Base-by-base conservation (phyloP, 768 basidiomycete species). In the Pleurotus pulmonarius region DNA sequence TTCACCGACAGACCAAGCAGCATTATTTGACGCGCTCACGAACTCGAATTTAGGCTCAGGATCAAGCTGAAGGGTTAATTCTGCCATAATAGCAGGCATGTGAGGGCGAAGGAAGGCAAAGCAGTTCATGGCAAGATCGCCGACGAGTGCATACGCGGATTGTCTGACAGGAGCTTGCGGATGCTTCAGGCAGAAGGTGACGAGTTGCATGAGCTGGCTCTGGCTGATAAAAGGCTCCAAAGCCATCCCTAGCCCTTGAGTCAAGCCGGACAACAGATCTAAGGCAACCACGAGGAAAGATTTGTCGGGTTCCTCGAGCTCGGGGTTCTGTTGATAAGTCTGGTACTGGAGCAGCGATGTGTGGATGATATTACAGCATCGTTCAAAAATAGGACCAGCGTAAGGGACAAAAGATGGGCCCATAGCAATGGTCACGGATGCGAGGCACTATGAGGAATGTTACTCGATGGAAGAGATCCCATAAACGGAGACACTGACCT, bases 1-100 rank as follows among this genome's bases (percentile, higher is more conserved):
- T 71, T 99, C 97, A 44, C 97, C 97, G 25, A 97, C 94, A n/a
- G 94, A 94, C 97, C 97, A 99, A 1, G 96, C 96, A 8, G 97
- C 97, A 67, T 99, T 99, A 72, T 99, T 99, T 69, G 93, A 95
- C 4, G 96, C 97, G 62, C 93, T 95, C 60, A 98, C 86, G 65
- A 94, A 94, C 70, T 98, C 95, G 29, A 89, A 80, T 64, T 92
- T 91, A 1, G 96, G 97, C 65, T 96, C 92, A 4, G 91, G 90
- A 59, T 94, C 90, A 52, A 99, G 88, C 65, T 98, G 95, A 40
- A 81, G 73, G 59, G 91, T 90, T 55, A 99, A 80, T 67, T 94
- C 90, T 13, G 84, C 79, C 90, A 98, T 94, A 68, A 99, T 88
- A 25, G 84, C 83, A 1, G 92, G 82, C 75, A 98, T 87, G 59